These are phyloP conservation scores for Protoeuglena noctilucae DNA, from an alignment of 139 green algal species.

Conservation along the genomic window DNA sequence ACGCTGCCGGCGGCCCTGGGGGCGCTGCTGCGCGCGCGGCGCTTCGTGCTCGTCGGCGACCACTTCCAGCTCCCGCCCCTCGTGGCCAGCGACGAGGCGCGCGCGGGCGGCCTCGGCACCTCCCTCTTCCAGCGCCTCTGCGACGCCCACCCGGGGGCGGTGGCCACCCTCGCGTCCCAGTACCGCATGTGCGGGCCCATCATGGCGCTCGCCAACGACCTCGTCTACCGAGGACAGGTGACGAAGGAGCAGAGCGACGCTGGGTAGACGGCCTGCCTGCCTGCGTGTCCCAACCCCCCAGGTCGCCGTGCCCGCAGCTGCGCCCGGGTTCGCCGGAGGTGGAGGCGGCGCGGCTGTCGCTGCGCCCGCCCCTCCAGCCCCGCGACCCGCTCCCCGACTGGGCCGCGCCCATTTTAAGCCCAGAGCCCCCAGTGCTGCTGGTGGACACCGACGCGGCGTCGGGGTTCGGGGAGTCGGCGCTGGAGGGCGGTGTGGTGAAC, in stretches of 20 bases:
- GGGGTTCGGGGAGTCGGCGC: neutral
- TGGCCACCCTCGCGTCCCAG: conserved; percentile 52
- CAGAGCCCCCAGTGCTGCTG: conserved; percentile 45
- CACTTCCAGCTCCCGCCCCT: conserved; percentile 37
- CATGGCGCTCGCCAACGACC: conserved; percentile 61
- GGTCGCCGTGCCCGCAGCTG: no score
- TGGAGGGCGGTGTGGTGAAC: conserved; percentile 34
- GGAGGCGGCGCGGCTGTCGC: neutral
- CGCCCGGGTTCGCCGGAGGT: no score
- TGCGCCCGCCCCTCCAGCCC: conserved; percentile 15
- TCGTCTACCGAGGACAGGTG: conserved; percentile 69
- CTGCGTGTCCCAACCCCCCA: neutral
- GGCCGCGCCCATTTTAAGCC: no score
- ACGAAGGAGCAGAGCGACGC: no score
- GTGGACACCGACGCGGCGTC: conserved; percentile 49
- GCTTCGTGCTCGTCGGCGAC: conserved; percentile 41
- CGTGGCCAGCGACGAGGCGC: conserved; percentile 29
- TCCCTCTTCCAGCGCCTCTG: conserved; percentile 67
- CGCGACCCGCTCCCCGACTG: no score
- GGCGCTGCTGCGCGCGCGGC: conserved; percentile 32
- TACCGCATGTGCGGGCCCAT: conserved; percentile 86
- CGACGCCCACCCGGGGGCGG: conserved; percentile 55
- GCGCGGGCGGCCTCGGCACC: conserved; percentile 37
- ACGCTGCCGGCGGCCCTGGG: conserved; percentile 42
- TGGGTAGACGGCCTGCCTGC: conserved; percentile 23